Base-by-base conservation (phyloP, 495 filamentous ascomycete species). In the Aspergillus panamensis region DNA sequence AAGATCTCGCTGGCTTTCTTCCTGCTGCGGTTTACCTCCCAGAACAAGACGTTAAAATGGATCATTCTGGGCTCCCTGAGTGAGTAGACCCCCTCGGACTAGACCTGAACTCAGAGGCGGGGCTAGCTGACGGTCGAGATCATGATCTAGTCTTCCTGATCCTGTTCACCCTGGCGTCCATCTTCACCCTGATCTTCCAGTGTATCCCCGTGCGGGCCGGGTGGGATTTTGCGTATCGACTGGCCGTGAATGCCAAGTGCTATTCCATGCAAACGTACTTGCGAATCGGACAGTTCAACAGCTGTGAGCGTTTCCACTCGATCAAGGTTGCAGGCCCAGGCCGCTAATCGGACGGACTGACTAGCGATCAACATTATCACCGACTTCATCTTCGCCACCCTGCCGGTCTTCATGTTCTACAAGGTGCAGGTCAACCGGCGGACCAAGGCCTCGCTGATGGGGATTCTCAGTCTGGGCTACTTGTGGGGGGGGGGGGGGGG, bases 1-100 rank as follows among this genome's bases (percentile, higher is more conserved):
- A 82, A 82, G 60, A 53, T 79, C 42, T 74, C 73, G 37, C 71
- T 80, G 50, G 77, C 75, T 2, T 56, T 80, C 17, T 78, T 80
- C 55, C 58, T 81, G 20, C 47, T 79, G 48, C 73, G 78, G 1
- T 68, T 80, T 44, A 67, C 72, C 16, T 57, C 66, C 6, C 63
- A 59, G 1, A 61, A 62, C 21, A 54, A 55, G 44, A 53, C 60
- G 6, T 78, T 76, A 54, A 73, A 62, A 44, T 58, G 61, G 35
- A 66, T 77, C 10, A 68, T 80, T 42, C 63, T 64, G 58, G 55
- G 55, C 8, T 58, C 69, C 1, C 63, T 69, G 29, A 53, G 67
- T 70, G 45, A 8, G 60, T 47, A 17, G 72, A 69, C 1, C 59
- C 76, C 14, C 48, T 69, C 37, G 61, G 33, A 5, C 48, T 77